Conservation (phyloP, 805 yeast species). For the Huiozyma sinensis region DNA sequence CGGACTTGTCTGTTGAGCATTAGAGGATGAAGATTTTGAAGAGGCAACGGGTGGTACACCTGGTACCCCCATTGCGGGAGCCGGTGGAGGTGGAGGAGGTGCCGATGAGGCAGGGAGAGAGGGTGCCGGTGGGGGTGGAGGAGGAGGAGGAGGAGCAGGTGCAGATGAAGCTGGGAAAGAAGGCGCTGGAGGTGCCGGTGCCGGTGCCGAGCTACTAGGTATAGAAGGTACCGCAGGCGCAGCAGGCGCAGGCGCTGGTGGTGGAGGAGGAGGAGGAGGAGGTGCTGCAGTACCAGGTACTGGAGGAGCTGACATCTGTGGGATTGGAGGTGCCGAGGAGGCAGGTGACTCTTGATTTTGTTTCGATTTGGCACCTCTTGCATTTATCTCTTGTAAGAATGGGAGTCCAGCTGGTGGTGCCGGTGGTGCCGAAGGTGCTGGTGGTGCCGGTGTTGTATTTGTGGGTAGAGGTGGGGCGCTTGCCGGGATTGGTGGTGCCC, state of each 20-base stretch:
- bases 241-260: conserved; percentile 11
- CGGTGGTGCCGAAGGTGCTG: conserved; percentile 14
- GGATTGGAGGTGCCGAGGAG: conserved; percentile 19
- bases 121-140: background rate
- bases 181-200: conserved; percentile 9
- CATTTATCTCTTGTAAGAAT: conserved; percentile 43
- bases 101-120: conserved; percentile 5
- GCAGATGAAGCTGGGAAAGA: conserved; percentile 14
- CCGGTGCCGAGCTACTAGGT: conserved; percentile 10
- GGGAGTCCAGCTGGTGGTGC: conserved; percentile 31
- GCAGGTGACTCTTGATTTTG: background rate
- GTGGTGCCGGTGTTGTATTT: conserved; percentile 7
- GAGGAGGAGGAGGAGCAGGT: conserved; percentile 14
- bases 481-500: conserved; percentile 16
- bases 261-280: conserved; percentile 11
- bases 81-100: conserved; percentile 10
- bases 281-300: conserved; percentile 13
- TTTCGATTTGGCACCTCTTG: conserved; percentile 34
- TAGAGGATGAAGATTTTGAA: conserved; percentile 13
- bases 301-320: conserved; percentile 20
- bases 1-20: conserved; percentile 9
- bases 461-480: conserved; percentile 20
- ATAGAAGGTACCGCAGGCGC: conserved; percentile 13
- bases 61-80: conserved; percentile 18
- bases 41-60: conserved; percentile 19